phyloP scores from a whole-genome alignment of 139 green algal species.

The Haematococcus lacustris region DNA sequence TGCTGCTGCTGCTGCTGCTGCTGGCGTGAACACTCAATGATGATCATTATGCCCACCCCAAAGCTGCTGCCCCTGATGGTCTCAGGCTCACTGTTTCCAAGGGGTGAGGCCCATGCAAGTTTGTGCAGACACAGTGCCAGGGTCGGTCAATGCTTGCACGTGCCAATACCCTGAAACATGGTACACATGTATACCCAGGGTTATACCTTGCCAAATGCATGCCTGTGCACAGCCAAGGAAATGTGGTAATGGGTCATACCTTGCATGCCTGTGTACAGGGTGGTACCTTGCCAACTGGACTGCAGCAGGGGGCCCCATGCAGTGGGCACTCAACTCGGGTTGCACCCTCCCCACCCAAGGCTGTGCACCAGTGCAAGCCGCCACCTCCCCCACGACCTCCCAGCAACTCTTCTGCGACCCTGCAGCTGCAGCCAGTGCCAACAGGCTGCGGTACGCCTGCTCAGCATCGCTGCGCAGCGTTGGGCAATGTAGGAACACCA shows the following conservation, averaged over 20 bases:
- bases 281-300: constrained; percentile 1
- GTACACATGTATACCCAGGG: no score
- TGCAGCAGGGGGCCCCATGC: background rate
- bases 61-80: background rate
- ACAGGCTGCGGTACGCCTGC: no score
- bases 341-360: no score
- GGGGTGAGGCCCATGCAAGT: constrained; percentile 30
- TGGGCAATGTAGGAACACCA: no score
- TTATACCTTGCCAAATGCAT: background rate
- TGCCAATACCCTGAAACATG: background rate
- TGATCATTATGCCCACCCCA: background rate
- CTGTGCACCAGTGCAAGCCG: no score
- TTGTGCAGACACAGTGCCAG: constrained; percentile 1
- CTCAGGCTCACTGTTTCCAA: constrained; percentile 40
- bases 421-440: no score
- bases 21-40: background rate
- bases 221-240: background rate
- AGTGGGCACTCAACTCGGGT: no score
- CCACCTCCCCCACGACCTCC: no score
- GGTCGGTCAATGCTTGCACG: background rate
- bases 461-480: no score
- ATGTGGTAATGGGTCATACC: background rate
- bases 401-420: no score
- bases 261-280: background rate
- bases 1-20: no score